A percentile compares a stretch with the other conserved stretches of the same genome.
Conservation (phyloP, 2,329 filamentous ascomycete species). For the Claviceps arundinis region DNA sequence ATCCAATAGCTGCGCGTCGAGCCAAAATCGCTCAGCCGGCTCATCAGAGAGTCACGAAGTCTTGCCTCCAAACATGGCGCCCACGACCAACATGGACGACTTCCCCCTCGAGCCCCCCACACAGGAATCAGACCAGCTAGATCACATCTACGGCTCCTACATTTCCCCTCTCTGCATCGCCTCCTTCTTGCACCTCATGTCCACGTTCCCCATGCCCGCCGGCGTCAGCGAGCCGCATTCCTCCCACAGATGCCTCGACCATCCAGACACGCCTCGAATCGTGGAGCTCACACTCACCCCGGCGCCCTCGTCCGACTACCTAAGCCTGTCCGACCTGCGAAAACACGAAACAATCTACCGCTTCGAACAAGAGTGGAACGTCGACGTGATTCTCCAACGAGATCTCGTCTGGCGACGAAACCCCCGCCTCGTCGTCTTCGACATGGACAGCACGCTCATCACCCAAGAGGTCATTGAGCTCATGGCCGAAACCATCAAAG, state of each 20-base stretch:
- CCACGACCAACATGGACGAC: constrained; percentile 42
- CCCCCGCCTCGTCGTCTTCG: constrained; percentile 83
- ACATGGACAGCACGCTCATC: constrained; percentile 98
- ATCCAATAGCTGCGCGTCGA: constrained; percentile 8
- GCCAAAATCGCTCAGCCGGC: constrained; percentile 13
- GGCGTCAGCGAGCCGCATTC: constrained; percentile 41
- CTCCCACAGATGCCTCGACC: constrained; percentile 53
- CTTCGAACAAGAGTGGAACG: constrained; percentile 81
- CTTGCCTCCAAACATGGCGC: constrained; percentile 41
- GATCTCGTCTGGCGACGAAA: constrained; percentile 64
- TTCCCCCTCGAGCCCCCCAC: constrained; percentile 48
- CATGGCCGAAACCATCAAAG: constrained; percentile 63
- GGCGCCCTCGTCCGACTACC: constrained; percentile 46
- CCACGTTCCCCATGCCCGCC: constrained; percentile 41
- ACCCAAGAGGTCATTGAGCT: constrained; percentile 97
- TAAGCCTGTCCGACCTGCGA: constrained; percentile 55
- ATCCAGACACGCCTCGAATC: constrained; percentile 43
- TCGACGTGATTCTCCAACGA: constrained; percentile 65
- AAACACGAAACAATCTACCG: constrained; percentile 71
- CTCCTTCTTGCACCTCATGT: constrained; percentile 53
- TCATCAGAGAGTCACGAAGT: constrained; percentile 21
- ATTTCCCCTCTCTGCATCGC: constrained; percentile 52
- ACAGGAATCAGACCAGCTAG: constrained; percentile 41
- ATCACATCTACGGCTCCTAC: constrained; percentile 53
- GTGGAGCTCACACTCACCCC: constrained; percentile 54